Evolutionary conservation across 345 rosid genomes (phyloP), one percentile per base, ranked within the genome.

Genomic region (Lagerstroemia speciosa): DNA sequence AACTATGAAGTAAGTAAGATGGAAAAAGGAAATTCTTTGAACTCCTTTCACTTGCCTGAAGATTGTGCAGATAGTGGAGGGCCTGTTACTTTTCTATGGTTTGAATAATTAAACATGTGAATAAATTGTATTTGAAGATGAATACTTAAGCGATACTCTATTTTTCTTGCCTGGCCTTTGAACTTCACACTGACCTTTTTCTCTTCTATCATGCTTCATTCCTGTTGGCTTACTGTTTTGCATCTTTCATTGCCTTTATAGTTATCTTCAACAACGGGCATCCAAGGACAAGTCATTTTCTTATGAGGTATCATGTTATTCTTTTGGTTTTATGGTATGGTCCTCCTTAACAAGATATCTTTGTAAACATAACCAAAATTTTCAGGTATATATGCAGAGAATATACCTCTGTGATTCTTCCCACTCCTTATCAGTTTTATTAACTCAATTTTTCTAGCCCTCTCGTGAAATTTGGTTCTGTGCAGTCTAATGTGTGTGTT

Each of bases 251-350:
- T 77, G 60, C 27, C 62, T 78, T 68, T 89, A 79, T 78, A 94
- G 99, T 80, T 94, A 89, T 78, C 96, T 94, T 73, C 87, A 81
- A 74, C 76, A 78, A 64, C 93, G 96, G 64, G 91, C 87, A 0
- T 80, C 84, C 74, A 84, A 88, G 76, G 96, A 95, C 79, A 85
- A 87, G 67, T 81, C 83, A 65, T 92, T 94, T 86, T 80, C 98
- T 72, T 95, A 82, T 53, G 99, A 95, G 99, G 99, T 92, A 74
- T 12, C 50, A 17, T 8, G 6, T 64, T 29, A 8, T 37, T n/a
- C 29, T 64, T n/a, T 65, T 65, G 50, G 32, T 26, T 37, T 64
- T 65, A 26, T 65, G 32, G 24, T 10, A 58, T 58, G 29, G 17
- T 19, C 60, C 60, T 58, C 29, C 20, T 30, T 27, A 19, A 58